Conservation (phyloP, 805 yeast genomes). For the Cyberlindnera maclurae region DNA sequence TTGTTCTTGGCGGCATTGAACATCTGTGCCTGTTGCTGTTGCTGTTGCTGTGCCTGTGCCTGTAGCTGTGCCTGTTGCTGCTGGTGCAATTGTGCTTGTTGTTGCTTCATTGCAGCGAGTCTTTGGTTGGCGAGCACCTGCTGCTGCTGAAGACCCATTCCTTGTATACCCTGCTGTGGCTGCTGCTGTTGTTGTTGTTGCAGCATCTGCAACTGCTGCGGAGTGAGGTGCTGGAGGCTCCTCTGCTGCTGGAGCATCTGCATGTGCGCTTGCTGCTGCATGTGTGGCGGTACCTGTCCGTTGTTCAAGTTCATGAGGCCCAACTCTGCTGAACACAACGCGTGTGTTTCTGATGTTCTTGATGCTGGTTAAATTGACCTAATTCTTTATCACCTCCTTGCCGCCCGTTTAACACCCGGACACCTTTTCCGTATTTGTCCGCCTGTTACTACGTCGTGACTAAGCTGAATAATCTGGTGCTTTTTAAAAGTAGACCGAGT, state of each 20-base stretch:
- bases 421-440: no score
- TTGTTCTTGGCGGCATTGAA: no score
- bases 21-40: constrained; percentile 32
- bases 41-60: constrained; percentile 17
- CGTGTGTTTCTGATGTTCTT: no score
- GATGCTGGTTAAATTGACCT: no score
- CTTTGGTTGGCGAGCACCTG: constrained; percentile 14
- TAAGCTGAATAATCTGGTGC: no score
- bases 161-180: constrained; percentile 1
- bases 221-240: constrained; percentile 1
- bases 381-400: no score
- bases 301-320: constrained; percentile 10
- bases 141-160: constrained; percentile 16
- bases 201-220: constrained; percentile 5
- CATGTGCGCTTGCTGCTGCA: constrained; percentile 18
- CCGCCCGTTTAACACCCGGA: no score
- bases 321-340: no score
- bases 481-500: no score
- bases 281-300: constrained; percentile 13
- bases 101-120: constrained; percentile 16
- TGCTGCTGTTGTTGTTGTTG: constrained; percentile 9
- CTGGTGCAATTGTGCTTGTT: constrained; percentile 13
- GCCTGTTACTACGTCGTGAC: no score
- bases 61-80: constrained; percentile 15
- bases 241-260: constrained; percentile 13